Evolutionary conservation across 1,284 basidiomycete genomes (phyloP).

Genomic region (Ceratorhiza oryzae-sativae): DNA sequence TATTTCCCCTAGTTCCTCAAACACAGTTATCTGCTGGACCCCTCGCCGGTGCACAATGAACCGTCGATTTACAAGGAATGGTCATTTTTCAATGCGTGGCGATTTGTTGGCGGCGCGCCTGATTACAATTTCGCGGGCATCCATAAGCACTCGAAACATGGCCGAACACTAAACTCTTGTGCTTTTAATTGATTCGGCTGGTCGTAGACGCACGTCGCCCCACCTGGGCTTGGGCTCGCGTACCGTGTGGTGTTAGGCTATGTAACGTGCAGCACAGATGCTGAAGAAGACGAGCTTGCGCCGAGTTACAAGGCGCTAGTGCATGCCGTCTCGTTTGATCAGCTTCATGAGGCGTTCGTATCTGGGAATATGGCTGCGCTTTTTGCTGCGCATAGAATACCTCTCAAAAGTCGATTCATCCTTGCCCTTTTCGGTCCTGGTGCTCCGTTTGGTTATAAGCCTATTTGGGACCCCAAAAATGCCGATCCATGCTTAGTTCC

Average conservation of each 20-base stretch:
- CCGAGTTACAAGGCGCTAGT: neutral
- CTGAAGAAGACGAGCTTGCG: neutral
- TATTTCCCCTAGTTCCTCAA: neutral
- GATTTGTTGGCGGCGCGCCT: neutral
- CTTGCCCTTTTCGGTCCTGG: slow-evolving; percentile 46
- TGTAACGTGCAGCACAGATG: neutral
- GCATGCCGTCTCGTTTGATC: slow-evolving; percentile 42
- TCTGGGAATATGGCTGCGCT: slow-evolving; percentile 46
- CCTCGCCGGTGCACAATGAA: neutral
- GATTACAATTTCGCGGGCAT: neutral
- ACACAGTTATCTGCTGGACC: neutral
- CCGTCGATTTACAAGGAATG: neutral
- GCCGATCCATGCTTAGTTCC: too few species aligned
- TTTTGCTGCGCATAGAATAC: slow-evolving; percentile 45
- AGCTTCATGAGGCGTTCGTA: slow-evolving; percentile 49
- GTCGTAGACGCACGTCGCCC: neutral
- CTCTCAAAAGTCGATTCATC: slow-evolving; percentile 43
- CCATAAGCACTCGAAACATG: neutral
- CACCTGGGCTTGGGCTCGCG: neutral
- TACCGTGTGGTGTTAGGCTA: neutral
- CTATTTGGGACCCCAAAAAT: slow-evolving; percentile 55
- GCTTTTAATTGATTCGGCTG: neutral
- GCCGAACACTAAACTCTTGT: neutral
- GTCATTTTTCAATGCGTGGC: neutral
- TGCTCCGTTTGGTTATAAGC: slow-evolving; percentile 45